A percentile compares a stretch with the other conserved stretches of the same genome.
phyloP scores from a whole-genome alignment of 495 filamentous ascomycete species.

The Penicillium bialowiezense region DNA sequence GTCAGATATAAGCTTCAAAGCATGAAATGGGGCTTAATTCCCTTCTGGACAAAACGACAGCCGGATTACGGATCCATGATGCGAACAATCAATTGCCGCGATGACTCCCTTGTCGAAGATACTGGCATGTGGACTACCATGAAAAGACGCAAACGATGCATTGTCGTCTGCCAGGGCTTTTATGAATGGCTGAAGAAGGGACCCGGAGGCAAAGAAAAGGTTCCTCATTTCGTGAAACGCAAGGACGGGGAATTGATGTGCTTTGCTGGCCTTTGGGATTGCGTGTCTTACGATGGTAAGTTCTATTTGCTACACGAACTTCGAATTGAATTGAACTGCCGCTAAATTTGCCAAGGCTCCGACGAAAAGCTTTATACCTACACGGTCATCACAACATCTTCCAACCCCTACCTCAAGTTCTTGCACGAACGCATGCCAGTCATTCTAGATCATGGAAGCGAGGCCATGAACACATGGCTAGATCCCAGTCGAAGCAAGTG shows the following conservation, averaged over 20 bases:
- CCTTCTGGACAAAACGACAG: slow-evolving; percentile 86
- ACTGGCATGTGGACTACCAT: slow-evolving; percentile 88
- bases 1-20: slow-evolving; percentile 78
- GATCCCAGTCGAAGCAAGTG: slow-evolving; percentile 69
- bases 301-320: slow-evolving; percentile 4
- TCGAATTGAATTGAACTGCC: neutral
- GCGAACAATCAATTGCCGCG: slow-evolving; percentile 93
- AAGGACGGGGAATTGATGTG: slow-evolving; percentile 83
- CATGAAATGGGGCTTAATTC: slow-evolving; percentile 92
- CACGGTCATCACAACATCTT: slow-evolving; percentile 86
- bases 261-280: slow-evolving; percentile 91
- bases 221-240: slow-evolving; percentile 78
- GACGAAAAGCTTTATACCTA: slow-evolving; percentile 78
- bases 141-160: slow-evolving; percentile 83
- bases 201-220: slow-evolving; percentile 68
- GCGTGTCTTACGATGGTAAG: slow-evolving; percentile 72
- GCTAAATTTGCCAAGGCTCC: slow-evolving; percentile 29
- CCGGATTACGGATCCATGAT: slow-evolving; percentile 72
- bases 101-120: slow-evolving; percentile 74
- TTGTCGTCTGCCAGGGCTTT: slow-evolving; percentile 86
- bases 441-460: slow-evolving; percentile 73
- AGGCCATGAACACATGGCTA: slow-evolving; percentile 73
- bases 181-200: slow-evolving; percentile 92
- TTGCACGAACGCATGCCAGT: slow-evolving; percentile 96
- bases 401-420: slow-evolving; percentile 75